phyloP scores from a whole-genome alignment of 1,139 yeast genomes.

The Hyphopichia khmerensis region DNA sequence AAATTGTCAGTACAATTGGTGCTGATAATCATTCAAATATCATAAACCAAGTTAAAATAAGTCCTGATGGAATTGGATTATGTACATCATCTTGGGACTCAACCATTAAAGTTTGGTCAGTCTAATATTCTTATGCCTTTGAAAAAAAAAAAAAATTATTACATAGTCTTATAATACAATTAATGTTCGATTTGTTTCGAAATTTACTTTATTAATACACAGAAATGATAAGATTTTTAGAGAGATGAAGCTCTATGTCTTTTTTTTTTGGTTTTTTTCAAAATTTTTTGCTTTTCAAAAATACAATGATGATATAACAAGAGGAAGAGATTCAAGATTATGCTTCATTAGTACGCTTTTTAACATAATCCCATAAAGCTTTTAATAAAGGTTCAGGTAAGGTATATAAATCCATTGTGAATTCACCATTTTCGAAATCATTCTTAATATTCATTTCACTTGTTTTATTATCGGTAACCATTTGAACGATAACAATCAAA shows the following conservation, averaged over 20 bases:
- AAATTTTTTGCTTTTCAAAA: too few relatives aligned
- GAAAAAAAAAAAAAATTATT: too few relatives aligned
- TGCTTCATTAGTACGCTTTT: constrained; percentile 55
- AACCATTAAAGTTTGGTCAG: constrained; percentile 65
- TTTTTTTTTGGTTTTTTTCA: not conserved
- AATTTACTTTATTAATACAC: not conserved
- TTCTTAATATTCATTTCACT: constrained; percentile 95
- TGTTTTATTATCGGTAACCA: constrained; percentile 95
- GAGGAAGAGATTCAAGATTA: constrained; percentile 8
- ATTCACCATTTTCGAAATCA: constrained; percentile 96
- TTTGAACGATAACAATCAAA: constrained; percentile 89
- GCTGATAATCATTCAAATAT: constrained; percentile 58
- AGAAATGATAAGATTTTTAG: not conserved
- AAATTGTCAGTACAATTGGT: constrained; percentile 57
- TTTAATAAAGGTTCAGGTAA: constrained; percentile 88
- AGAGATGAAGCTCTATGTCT: not conserved
- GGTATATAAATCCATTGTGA: constrained; percentile 92
- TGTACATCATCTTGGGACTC: constrained; percentile 75
- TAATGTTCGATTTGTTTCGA: not conserved
- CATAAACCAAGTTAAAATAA: constrained; percentile 61
- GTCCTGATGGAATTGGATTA: constrained; percentile 74
- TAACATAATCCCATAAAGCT: constrained; percentile 93
- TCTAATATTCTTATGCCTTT: too few relatives aligned
- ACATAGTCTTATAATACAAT: not conserved
- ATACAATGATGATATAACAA: too few relatives aligned